phyloP scores from a whole-genome alignment of 2,329 filamentous ascomycete species.

The Colletotrichum orchidophilum region DNA sequence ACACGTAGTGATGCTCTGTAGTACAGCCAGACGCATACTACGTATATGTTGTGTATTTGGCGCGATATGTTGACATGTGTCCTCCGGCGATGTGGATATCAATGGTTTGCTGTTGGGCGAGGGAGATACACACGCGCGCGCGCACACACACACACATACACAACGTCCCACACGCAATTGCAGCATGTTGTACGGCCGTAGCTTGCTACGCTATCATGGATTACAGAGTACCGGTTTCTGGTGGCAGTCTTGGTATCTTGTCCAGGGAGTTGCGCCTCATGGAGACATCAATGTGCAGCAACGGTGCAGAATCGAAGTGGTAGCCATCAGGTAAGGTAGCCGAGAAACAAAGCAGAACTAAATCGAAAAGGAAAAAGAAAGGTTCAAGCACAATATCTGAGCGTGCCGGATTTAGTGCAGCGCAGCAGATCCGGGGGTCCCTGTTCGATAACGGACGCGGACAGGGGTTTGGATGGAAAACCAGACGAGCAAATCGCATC shows the following conservation, averaged over 20 bases:
- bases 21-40: background rate
- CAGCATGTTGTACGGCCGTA: background rate
- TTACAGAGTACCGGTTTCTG: background rate
- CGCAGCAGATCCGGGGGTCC: constrained; percentile 16
- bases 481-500: constrained; percentile 31
- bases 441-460: constrained; percentile 9
- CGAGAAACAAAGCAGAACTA: background rate
- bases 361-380: background rate
- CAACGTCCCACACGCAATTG: background rate
- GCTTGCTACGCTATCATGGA: background rate
- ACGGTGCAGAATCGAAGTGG: background rate
- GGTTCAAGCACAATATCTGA: background rate
- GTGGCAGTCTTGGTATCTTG: background rate
- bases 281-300: background rate
- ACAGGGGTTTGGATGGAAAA: constrained; percentile 12
- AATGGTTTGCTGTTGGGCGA: background rate
- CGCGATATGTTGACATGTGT: background rate
- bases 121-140: background rate
- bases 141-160: background rate
- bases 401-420: background rate
- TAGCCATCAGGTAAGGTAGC: background rate
- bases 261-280: background rate
- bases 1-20: constrained; percentile 1
- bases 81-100: background rate
- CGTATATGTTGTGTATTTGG: background rate